A percentile compares a stretch with the other conserved stretches of the same genome.
Conservation (phyloP, 2,329 filamentous ascomycete species). For the Claviceps sp. region DNA sequence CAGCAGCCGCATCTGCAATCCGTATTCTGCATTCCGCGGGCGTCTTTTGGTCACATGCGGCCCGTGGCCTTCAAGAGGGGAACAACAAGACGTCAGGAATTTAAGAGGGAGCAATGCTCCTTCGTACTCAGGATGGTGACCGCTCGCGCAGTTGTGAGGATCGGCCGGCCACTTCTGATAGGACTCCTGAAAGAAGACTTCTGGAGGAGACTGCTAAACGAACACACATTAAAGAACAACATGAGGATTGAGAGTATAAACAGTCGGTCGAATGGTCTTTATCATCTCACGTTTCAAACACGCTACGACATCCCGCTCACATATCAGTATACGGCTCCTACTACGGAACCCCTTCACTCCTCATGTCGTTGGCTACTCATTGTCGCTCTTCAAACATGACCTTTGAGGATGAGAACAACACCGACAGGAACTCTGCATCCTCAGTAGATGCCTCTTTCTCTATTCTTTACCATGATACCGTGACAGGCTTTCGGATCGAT, state of each 20-base stretch:
- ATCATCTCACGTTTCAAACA: constrained; percentile 8
- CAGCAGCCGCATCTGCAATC: constrained; percentile 20
- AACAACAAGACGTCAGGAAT: no score
- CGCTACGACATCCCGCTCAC: background rate
- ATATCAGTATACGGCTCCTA: background rate
- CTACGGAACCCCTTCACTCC: background rate
- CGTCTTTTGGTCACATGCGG: no score
- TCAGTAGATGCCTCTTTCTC: constrained; percentile 47
- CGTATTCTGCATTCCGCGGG: constrained; percentile 20
- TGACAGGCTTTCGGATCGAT: constrained; percentile 30
- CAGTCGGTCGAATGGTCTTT: constrained; percentile 1
- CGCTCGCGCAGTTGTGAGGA: constrained; percentile 14
- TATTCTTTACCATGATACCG: constrained; percentile 39
- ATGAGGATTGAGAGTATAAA: constrained; percentile 3
- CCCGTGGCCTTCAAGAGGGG: no score
- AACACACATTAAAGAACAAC: no score
- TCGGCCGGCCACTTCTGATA: no score
- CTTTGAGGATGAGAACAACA: constrained; percentile 54
- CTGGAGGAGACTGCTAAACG: no score
- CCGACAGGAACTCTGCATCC: constrained; percentile 57
- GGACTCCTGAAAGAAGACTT: no score
- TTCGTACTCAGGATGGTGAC: no score
- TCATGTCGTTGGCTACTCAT: background rate
- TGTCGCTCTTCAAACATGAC: constrained; percentile 15
- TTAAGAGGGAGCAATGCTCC: no score